phyloP scores from a whole-genome alignment of 2,329 filamentous ascomycete genomes.

The Talaromyces albobiverticillius region DNA sequence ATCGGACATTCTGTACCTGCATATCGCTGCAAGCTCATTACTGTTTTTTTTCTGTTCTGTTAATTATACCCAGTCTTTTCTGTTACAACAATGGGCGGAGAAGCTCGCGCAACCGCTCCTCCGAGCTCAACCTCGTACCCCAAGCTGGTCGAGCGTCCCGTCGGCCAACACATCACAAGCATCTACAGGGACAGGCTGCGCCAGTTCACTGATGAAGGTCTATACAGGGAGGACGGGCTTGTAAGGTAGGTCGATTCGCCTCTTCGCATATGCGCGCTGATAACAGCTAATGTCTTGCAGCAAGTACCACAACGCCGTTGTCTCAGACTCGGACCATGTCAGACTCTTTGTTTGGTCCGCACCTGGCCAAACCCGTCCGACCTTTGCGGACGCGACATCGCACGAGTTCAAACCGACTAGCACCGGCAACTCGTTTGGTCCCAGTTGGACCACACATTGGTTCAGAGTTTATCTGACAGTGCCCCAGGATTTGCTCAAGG shows the following conservation, averaged over 20 bases:
- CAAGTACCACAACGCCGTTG: conserved; percentile 68
- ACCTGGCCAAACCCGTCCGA: conserved; percentile 73
- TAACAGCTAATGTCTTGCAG: conserved; percentile 33
- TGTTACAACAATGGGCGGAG: conserved; percentile 44
- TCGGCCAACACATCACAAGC: conserved; percentile 75
- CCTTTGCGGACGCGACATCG: conserved; percentile 78
- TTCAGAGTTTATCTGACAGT: conserved; percentile 81
- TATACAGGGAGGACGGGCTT: conserved; percentile 74
- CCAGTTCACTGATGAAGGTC: conserved; percentile 74
- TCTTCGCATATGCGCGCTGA: conserved; percentile 1
- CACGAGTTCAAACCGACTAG: conserved; percentile 72
- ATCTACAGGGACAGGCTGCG: conserved; percentile 82
- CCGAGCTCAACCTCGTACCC: conserved; percentile 42
- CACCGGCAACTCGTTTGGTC: conserved; percentile 79
- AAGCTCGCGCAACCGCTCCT: conserved; percentile 31
- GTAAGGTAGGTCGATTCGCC: conserved; percentile 54
- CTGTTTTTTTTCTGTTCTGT: neutral
- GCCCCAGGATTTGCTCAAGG: conserved; percentile 67
- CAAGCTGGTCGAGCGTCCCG: conserved; percentile 50
- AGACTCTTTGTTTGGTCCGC: conserved; percentile 85
- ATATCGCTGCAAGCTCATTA: neutral
- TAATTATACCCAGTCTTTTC: too few relatives aligned
- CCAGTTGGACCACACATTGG: conserved; percentile 98
- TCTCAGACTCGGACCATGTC: conserved; percentile 70
- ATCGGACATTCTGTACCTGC: too few relatives aligned